phyloP scores from a whole-genome alignment of 768 basidiomycete genomes.

The Ramaria rubella region DNA sequence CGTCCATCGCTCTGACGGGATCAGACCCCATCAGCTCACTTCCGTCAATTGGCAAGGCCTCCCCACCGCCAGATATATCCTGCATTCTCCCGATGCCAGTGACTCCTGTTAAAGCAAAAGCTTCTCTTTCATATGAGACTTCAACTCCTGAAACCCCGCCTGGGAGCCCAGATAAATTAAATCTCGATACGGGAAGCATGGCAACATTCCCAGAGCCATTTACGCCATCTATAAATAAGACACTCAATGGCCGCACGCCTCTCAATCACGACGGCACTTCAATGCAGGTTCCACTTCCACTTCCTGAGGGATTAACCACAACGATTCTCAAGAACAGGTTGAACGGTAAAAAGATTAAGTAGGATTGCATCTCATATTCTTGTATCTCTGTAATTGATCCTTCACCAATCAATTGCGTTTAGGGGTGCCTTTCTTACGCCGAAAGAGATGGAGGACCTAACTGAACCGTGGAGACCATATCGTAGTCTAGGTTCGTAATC shows the following conservation, averaged over 20 bases:
- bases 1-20: neutral
- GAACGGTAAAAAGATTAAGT: slow-evolving; percentile 68
- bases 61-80: slow-evolving; percentile 22
- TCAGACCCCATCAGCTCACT: neutral
- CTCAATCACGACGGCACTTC: slow-evolving; percentile 13
- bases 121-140: neutral
- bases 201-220: slow-evolving; percentile 48
- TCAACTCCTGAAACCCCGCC: neutral
- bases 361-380: slow-evolving; percentile 19
- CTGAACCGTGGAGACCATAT: slow-evolving; percentile 74
- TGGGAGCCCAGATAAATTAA: neutral
- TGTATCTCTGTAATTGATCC: neutral
- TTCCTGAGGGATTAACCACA: slow-evolving; percentile 57
- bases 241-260: slow-evolving; percentile 26
- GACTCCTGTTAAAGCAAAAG: slow-evolving; percentile 16
- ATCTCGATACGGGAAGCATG: slow-evolving; percentile 13
- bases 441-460: slow-evolving; percentile 73
- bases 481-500: slow-evolving; percentile 59
- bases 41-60: neutral
- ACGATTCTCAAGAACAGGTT: slow-evolving; percentile 52
- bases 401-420: slow-evolving; percentile 11
- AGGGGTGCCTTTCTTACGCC: slow-evolving; percentile 73
- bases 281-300: slow-evolving; percentile 26
- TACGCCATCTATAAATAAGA: slow-evolving; percentile 62
- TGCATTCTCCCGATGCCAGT: slow-evolving; percentile 28